phyloP scores from a whole-genome alignment of 2,329 filamentous ascomycete genomes.

The Talaromyces marneffei region DNA sequence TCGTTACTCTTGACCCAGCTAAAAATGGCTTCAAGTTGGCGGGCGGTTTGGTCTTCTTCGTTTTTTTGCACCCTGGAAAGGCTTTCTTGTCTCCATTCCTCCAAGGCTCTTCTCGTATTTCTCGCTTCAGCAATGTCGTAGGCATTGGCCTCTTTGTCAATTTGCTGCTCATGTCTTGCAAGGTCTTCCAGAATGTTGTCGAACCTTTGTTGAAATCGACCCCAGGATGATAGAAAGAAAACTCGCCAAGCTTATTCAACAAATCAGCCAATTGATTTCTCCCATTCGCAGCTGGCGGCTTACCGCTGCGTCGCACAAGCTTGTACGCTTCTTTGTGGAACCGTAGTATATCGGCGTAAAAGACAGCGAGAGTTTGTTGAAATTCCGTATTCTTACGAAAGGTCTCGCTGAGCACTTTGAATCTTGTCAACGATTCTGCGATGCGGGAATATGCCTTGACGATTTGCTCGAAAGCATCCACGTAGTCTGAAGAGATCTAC shows the following conservation, averaged over 20 bases:
- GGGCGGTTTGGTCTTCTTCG: not conserved
- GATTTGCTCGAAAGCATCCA: not conserved
- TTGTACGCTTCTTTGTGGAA: not conserved
- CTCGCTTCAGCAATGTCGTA: not conserved
- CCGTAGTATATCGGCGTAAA: not conserved
- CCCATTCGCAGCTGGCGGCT: not conserved
- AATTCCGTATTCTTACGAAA: not conserved
- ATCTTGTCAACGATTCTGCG: not conserved
- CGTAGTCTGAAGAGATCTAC: not conserved
- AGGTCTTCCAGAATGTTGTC: not conserved
- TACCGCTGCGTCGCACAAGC: not conserved
- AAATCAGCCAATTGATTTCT: not conserved
- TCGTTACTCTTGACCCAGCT: not conserved
- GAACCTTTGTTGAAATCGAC: not conserved
- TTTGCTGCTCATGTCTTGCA: not conserved
- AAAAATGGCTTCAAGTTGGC: not conserved
- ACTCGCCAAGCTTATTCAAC: not conserved
- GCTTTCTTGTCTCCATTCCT: not conserved
- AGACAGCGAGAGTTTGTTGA: not conserved
- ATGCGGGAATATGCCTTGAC: not conserved
- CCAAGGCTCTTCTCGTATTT: not conserved
- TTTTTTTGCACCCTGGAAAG: not conserved
- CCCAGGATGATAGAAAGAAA: not conserved
- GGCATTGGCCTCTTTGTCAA: not conserved
- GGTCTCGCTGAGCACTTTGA: not conserved